Conservation (phyloP, 2,329 filamentous ascomycete species). For the Sphaerulina musiva region DNA sequence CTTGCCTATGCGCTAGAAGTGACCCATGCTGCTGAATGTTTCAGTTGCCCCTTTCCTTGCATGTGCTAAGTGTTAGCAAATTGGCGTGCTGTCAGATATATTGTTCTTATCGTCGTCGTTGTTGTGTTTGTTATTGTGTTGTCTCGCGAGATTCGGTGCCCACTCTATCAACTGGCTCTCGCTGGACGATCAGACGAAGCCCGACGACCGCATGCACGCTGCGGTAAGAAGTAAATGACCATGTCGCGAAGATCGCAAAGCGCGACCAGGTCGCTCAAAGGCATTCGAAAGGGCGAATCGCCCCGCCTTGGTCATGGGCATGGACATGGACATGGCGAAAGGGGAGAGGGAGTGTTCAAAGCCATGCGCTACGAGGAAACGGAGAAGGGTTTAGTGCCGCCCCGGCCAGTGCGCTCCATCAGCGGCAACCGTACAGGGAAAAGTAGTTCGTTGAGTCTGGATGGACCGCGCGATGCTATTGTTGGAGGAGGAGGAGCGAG, state of each 20-base stretch:
- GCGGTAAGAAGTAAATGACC: slow-evolving; percentile 1
- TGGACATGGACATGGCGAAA: not conserved
- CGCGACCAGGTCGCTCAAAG: not conserved
- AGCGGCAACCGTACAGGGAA: not conserved
- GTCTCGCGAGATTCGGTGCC: not conserved
- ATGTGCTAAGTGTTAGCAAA: not conserved
- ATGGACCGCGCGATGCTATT: not conserved
- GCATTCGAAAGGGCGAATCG: not conserved
- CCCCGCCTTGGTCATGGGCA: not conserved
- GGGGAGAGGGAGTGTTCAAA: not conserved
- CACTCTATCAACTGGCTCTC: not conserved
- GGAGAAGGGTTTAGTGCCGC: slow-evolving; percentile 4
- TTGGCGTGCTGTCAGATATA: not conserved
- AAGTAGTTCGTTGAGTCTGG: not conserved
- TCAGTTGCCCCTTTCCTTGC: slow-evolving; percentile 10
- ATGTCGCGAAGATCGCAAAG: not conserved
- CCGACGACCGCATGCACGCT: not conserved
- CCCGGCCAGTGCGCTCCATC: slow-evolving; percentile 1
- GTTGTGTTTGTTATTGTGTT: not conserved
- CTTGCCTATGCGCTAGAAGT: not conserved
- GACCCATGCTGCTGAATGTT: slow-evolving; percentile 3
- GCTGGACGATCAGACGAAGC: not conserved
- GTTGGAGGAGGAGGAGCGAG: not conserved
- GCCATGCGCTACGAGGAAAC: slow-evolving; percentile 12
- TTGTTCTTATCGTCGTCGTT: not conserved